Evolutionary conservation across 2,329 filamentous ascomycete species (phyloP), one percentile per base, ranked within the genome.

Genomic region (Onygenales sp.): DNA sequence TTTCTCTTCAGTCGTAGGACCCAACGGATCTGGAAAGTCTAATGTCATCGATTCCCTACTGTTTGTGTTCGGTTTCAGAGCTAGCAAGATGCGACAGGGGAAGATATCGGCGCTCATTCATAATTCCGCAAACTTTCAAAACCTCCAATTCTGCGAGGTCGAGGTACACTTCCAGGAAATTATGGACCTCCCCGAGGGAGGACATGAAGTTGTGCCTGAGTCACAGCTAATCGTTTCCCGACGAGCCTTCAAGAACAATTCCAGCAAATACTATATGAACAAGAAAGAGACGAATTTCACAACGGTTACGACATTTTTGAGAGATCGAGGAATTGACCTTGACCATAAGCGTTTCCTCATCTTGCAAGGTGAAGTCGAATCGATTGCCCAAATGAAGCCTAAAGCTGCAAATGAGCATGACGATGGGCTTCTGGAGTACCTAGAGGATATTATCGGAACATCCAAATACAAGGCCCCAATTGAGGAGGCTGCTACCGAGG

Each of bases 261-360:
- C 88, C 8, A 97, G 92, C 81, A 95, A 93, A 70, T 98, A 98
- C 73, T 97, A 95, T 72, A 94, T 98, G 75, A 89, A 98, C 65
- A 83, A 81, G 59, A 88, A 86, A 62, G 84, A 87, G 57, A 95
- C 92, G 36, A 95, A 88, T 65, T 98, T 96, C 68, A 97, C 91
- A 0, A 81, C 84, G 0, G 93, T 98, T 32, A 96, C 91, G 0
- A 89, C 85, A 0, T 76, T 98, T 11, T 80, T 98, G 7, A 86
- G 86, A 54, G 89, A 90, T 21, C 84, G 88, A 27, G 94, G 93
- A 2, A 88, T 98, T 13, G 93, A 98, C 72, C 78, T 98, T 21
- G 93, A 98, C 64, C 93, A 98, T 74, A 98, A 98, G 73, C 88
- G 93, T 56, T 98, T 98, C 73, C 75, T 98, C 52, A 98, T 98